Conservation (phyloP, 1,284 basidiomycete species). For the Apiotrichum veenhuisii region DNA sequence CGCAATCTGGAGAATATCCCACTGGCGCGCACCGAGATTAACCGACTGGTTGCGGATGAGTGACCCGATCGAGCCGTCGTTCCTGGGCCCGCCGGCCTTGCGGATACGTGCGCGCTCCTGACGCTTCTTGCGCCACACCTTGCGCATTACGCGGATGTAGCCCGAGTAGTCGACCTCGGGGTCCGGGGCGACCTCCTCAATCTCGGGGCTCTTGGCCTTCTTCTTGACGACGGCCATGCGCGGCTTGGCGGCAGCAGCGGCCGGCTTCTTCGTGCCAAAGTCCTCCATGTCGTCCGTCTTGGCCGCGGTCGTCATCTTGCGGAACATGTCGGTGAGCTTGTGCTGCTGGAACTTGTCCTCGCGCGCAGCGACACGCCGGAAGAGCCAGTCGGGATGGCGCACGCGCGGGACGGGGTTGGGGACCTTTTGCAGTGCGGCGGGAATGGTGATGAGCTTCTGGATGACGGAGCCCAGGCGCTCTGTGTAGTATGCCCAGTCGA, state of each 20-base stretch:
- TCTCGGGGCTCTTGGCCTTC: slow-evolving; percentile 31
- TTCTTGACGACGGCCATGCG: slow-evolving; percentile 56
- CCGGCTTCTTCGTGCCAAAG: slow-evolving; percentile 48
- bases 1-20: slow-evolving; percentile 92
- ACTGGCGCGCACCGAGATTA: slow-evolving; percentile 64
- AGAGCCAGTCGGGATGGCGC: slow-evolving; percentile 95
- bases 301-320: slow-evolving; percentile 49
- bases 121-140: slow-evolving; percentile 69
- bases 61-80: slow-evolving; percentile 57
- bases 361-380: slow-evolving; percentile 78
- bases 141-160: slow-evolving; percentile 76
- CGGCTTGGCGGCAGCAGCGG: slow-evolving; percentile 28
- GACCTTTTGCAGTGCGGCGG: slow-evolving; percentile 97
- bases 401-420: slow-evolving; percentile 94
- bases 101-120: slow-evolving; percentile 49
- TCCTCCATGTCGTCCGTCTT: slow-evolving; percentile 52
- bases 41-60: slow-evolving; percentile 73
- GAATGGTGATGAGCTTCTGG: slow-evolving; percentile 98
- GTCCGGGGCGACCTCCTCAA: slow-evolving; percentile 53
- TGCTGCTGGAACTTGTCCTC: slow-evolving; percentile 98
- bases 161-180: slow-evolving; percentile 65
- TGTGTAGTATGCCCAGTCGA: slow-evolving; percentile 99
- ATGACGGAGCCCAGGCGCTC: slow-evolving; percentile 97
- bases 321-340: slow-evolving; percentile 95
- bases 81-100: slow-evolving; percentile 50